phyloP scores from a whole-genome alignment of 1,139 yeast genomes.

The Yamadazyma jaroonii region DNA sequence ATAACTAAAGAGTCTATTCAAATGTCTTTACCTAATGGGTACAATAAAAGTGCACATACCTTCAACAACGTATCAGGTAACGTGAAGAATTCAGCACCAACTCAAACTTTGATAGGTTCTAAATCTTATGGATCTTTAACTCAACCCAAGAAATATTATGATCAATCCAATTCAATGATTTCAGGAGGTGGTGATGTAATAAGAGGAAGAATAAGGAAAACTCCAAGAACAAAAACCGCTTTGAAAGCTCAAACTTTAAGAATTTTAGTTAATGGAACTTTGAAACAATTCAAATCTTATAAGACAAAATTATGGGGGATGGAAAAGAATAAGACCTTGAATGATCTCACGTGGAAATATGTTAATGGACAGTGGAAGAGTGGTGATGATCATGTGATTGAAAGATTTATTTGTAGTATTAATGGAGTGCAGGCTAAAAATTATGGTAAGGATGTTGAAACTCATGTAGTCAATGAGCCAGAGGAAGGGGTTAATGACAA shows the following conservation, averaged over 20 bases:
- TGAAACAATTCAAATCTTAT: slow-evolving; percentile 55
- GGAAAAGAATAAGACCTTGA: slow-evolving; percentile 59
- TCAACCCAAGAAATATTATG: slow-evolving; percentile 14
- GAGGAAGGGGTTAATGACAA: slow-evolving; percentile 27
- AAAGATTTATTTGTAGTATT: slow-evolving; percentile 37
- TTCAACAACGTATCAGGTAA: slow-evolving; percentile 30
- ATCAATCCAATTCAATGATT: slow-evolving; percentile 12
- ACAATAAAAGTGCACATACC: slow-evolving; percentile 34
- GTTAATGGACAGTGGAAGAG: slow-evolving; percentile 75
- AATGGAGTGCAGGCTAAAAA: slow-evolving; percentile 19
- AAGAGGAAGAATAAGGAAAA: slow-evolving; percentile 61
- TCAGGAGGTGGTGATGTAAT: slow-evolving; percentile 48
- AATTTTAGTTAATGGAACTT: slow-evolving; percentile 57
- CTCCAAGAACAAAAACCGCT: slow-evolving; percentile 41
- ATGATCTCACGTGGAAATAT: slow-evolving; percentile 64
- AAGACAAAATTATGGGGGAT: slow-evolving; percentile 90
- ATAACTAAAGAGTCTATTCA: slow-evolving; percentile 14
- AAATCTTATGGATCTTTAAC: slow-evolving; percentile 35
- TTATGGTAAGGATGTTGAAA: slow-evolving; percentile 18
- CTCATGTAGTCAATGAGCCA: not conserved
- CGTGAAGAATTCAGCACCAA: slow-evolving; percentile 36
- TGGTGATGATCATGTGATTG: slow-evolving; percentile 78
- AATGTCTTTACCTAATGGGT: slow-evolving; percentile 23
- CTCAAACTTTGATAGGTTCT: slow-evolving; percentile 27
- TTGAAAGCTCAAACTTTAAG: slow-evolving; percentile 62